Evolutionary conservation across 2,329 filamentous ascomycete species (phyloP).

Genomic region (Biscogniauxia marginata): DNA sequence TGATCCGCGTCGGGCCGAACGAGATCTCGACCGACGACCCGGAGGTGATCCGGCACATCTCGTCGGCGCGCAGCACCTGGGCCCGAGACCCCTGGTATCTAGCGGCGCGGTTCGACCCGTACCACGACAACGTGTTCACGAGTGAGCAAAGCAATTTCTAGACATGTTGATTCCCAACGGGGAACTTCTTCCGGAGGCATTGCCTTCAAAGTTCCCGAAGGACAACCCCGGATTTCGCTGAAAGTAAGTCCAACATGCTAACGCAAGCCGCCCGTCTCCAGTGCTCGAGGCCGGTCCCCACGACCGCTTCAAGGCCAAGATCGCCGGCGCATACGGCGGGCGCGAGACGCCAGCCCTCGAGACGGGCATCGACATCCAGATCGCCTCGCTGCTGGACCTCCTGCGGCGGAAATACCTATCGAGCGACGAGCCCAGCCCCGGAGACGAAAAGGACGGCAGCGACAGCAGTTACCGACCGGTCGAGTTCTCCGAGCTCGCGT

Average conservation of each 20-base stretch:
- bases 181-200: no score
- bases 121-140: slow-evolving; percentile 18
- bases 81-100: slow-evolving; percentile 20
- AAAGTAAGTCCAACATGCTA: no score
- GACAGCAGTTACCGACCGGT: slow-evolving; percentile 3
- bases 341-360: slow-evolving; percentile 20
- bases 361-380: slow-evolving; percentile 18
- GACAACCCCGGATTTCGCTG: no score
- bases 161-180: no score
- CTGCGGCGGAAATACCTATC: slow-evolving; percentile 19
- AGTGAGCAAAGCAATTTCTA: background rate
- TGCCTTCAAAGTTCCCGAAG: no score
- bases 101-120: slow-evolving; percentile 16
- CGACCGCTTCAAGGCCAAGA: slow-evolving; percentile 19
- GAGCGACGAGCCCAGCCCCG: background rate
- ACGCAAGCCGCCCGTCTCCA: no score
- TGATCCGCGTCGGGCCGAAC: slow-evolving; percentile 37
- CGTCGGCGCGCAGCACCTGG: slow-evolving; percentile 12
- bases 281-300: slow-evolving; percentile 14
- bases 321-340: slow-evolving; percentile 18
- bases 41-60: slow-evolving; percentile 17
- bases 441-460: background rate
- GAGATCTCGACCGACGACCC: slow-evolving; percentile 35
- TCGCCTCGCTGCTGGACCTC: slow-evolving; percentile 13
- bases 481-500: slow-evolving; percentile 17